phyloP scores from a whole-genome alignment of 495 filamentous ascomycete species.

The Xanthoparmelia taractica region DNA sequence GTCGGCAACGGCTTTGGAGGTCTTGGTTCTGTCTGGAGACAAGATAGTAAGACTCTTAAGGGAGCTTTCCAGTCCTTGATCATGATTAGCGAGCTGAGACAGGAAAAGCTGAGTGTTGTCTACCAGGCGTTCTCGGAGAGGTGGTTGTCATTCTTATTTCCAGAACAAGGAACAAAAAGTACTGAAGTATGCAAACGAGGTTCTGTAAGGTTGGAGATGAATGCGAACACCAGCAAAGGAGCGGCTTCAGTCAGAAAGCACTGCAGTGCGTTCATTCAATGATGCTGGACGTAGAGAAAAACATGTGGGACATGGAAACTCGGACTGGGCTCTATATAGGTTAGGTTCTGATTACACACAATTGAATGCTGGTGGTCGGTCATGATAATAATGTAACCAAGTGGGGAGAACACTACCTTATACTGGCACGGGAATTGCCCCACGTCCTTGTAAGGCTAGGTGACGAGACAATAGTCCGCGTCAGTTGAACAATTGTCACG shows the following conservation, averaged over 20 bases:
- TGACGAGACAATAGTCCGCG: not conserved
- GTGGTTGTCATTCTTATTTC: conserved; percentile 10
- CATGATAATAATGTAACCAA: not conserved
- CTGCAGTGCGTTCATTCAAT: not conserved
- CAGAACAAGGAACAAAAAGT: not conserved
- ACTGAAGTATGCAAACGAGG: no score
- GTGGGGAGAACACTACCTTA: no score
- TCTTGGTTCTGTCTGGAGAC: conserved; percentile 27
- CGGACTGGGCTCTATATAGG: not conserved
- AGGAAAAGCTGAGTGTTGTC: no score
- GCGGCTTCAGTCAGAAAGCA: not conserved
- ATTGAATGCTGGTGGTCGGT: not conserved
- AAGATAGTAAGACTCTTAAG: conserved; percentile 40
- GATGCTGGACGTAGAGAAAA: not conserved
- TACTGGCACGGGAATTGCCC: not conserved
- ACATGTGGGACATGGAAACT: not conserved
- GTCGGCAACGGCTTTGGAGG: conserved; percentile 53
- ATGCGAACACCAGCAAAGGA: not conserved
- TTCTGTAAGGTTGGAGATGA: not conserved
- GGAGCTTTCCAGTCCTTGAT: conserved; percentile 38
- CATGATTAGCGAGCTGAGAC: not conserved
- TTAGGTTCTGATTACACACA: not conserved
- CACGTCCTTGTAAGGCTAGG: not conserved
- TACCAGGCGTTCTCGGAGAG: conserved; percentile 5
- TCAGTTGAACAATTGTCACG: no score